Percentiles rank a stretch among this genome's conserved stretches.
These are phyloP conservation scores for Graphilbum sp. DNA, from an alignment of 2,329 filamentous ascomycete genomes.

Conservation along the genomic window DNA sequence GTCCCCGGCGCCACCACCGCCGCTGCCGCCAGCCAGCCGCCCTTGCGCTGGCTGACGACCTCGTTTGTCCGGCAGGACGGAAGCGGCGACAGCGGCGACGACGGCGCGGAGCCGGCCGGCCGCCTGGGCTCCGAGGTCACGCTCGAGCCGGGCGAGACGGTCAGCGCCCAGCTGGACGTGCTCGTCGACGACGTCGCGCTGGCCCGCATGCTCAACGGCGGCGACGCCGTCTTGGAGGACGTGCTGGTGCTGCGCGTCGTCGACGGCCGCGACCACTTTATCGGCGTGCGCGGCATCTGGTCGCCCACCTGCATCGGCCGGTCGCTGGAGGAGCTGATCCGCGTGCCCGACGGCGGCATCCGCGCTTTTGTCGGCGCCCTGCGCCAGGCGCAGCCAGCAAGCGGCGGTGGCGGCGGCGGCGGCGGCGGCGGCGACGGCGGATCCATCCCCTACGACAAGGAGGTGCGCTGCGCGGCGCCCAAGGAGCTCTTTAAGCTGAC, in stretches of 20 bases:
- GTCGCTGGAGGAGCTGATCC: constrained; percentile 75
- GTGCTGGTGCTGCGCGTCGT: constrained; percentile 73
- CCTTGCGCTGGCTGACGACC: constrained; percentile 50
- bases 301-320: constrained; percentile 67
- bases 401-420: constrained; percentile 15
- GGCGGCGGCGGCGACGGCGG: constrained; percentile 11
- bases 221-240: constrained; percentile 54
- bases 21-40: constrained; percentile 19
- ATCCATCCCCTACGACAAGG: constrained; percentile 36
- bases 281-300: constrained; percentile 68
- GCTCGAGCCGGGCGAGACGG: constrained; percentile 72
- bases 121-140: constrained; percentile 36
- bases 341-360: constrained; percentile 68
- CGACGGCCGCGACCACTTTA: constrained; percentile 79
- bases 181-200: constrained; percentile 47
- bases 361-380: constrained; percentile 29
- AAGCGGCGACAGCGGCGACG: constrained; percentile 15
- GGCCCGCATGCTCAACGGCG: constrained; percentile 56
- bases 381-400: constrained; percentile 5
- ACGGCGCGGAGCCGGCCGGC: constrained; percentile 17
- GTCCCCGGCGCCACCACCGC: constrained; percentile 22
- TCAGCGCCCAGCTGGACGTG: constrained; percentile 51
- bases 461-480: constrained; percentile 63
- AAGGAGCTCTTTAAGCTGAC: constrained; percentile 82
- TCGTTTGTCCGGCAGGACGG: constrained; percentile 38